Evolutionary conservation across 805 yeast species (phyloP).

Genomic region (Saccharomycopsis sp.): DNA sequence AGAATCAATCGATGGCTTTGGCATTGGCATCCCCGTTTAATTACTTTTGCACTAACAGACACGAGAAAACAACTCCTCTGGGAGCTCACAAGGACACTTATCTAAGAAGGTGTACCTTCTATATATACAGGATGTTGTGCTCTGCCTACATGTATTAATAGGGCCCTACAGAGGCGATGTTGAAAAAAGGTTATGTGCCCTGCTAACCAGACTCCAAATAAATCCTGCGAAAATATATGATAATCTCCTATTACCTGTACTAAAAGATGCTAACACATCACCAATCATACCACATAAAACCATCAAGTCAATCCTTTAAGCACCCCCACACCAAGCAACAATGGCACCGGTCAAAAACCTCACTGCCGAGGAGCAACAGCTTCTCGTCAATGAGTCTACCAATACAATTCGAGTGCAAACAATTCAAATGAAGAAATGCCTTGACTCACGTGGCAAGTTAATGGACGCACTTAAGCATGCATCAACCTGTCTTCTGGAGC

Average conservation of each 20-base stretch:
- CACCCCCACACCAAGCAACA: constrained; percentile 1
- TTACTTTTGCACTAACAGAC: no score
- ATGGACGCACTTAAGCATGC: constrained; percentile 89
- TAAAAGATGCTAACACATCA: background rate
- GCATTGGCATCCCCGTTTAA: no score
- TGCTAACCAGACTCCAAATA: no score
- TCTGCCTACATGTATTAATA: no score
- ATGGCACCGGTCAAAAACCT: constrained; percentile 11
- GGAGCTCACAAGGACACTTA: no score
- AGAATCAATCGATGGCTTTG: no score
- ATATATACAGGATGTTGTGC: no score
- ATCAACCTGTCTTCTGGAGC: constrained; percentile 71
- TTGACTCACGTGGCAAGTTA: constrained; percentile 60
- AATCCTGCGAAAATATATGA: no score
- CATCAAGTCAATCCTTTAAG: background rate
- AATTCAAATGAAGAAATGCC: constrained; percentile 65
- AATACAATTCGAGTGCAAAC: constrained; percentile 62
- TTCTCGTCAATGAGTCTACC: constrained; percentile 39
- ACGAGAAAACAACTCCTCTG: no score
- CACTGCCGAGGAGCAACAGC: constrained; percentile 26
- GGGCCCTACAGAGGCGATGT: no score
- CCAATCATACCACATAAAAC: background rate
- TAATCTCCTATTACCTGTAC: background rate
- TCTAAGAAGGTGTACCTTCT: no score
- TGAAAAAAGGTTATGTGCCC: no score